Evolutionary conservation across 192 early-diverging fungal species (phyloP), one percentile per base, ranked within the genome.

Genomic region (Jimgerdemannia lactiflua): DNA sequence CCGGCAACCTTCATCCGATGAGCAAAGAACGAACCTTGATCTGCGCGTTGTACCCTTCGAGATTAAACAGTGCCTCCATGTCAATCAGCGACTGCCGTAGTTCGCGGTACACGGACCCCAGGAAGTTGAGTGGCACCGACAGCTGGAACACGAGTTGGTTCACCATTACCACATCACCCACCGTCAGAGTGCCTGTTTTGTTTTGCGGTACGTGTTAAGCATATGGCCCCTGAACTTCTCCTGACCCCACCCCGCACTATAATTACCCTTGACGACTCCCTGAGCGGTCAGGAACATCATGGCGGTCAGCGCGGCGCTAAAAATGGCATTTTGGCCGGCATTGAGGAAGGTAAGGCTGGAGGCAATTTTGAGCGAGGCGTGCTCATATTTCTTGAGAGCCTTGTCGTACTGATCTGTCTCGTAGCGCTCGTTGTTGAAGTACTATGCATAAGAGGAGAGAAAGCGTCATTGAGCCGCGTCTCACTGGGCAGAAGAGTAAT

Each of bases 101-200:
- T 84, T 99, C 98, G 72, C 98, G 91, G 78, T 99, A 99, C 6
- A 99, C 97, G 20, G 94, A 94, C 41, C 98, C 98, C 70, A 99
- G 80, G 79, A 99, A 99, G 86, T 99, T 98, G 14, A 99, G 87
- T 19, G 98, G 98, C 80, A 99, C 86, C 3, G 96, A 95, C 10
- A 99, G 87, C 83, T 99, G 98, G 82, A 99, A 99, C 39, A 99
- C 92, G 39, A 99, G 92, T 19, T 97, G 96, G 75, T 99, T 99
- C 71, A 99, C 90, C 95, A 99, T 95, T 19, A 99, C 98, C 4
- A 99, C 88, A 78, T 99, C 98, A 64, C 98, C 98, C 39, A 99
- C 91, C 3, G 96, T 97, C 88, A 99, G 86, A 3, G 89, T 84
- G 1, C 94, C 92, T 63, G 63, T 17, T 29, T 29, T 29, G 29